Percentiles rank a stretch among this genome's conserved stretches.
Conservation (phyloP, 2,329 filamentous ascomycete species). For the Cytospora paraplurivora region DNA sequence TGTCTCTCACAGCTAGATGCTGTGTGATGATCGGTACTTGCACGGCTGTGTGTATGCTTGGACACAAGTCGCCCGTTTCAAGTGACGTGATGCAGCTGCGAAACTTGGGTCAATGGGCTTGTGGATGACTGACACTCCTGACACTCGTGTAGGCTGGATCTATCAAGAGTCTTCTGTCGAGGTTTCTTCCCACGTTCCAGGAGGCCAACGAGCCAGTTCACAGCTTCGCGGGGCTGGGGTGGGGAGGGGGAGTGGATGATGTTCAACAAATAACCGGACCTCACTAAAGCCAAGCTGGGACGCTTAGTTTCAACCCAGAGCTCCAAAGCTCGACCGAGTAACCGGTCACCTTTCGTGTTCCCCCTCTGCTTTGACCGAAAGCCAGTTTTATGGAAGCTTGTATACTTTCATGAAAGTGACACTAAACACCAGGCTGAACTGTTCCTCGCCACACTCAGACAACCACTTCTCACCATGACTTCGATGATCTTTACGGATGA, state of each 20-base stretch:
- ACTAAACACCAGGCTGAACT: too few species aligned
- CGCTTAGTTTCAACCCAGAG: neutral
- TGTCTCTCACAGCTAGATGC: neutral
- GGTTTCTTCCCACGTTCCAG: neutral
- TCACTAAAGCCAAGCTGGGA: neutral
- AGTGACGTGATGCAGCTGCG: neutral
- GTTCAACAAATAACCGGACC: too few species aligned
- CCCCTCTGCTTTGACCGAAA: neutral
- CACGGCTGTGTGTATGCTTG: neutral
- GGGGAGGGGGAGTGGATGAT: neutral
- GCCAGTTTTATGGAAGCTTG: too few species aligned
- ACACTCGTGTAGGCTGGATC: neutral
- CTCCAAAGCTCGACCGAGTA: neutral
- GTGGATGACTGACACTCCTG: neutral
- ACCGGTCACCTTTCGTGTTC: neutral
- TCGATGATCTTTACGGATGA: constrained; percentile 44
- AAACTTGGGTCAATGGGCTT: neutral
- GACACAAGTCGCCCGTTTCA: neutral
- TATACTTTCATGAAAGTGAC: too few species aligned
- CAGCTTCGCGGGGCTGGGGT: neutral
- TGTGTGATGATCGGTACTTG: constrained; percentile 24
- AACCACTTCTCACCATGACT: constrained; percentile 24
- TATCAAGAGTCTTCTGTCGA: neutral
- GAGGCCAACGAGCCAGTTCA: neutral
- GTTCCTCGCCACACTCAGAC: neutral